phyloP scores from a whole-genome alignment of 768 basidiomycete genomes.

The Tricholoma sp. region DNA sequence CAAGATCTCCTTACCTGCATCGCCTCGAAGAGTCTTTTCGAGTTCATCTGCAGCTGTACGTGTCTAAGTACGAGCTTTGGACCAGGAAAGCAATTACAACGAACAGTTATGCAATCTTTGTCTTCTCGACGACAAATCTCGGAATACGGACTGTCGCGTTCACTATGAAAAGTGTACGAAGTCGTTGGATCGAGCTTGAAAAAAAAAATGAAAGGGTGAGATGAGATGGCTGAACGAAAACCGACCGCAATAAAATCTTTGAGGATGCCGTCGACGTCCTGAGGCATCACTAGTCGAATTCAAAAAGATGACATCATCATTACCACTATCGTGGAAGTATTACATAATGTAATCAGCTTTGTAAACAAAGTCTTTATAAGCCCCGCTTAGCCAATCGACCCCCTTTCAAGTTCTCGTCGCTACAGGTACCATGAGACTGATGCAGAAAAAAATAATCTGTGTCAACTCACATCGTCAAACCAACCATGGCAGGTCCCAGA shows the following conservation, averaged over 20 bases:
- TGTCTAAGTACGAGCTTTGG: neutral
- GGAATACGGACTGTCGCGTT: slow-evolving; percentile 50
- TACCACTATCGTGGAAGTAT: neutral
- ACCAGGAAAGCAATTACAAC: slow-evolving; percentile 12
- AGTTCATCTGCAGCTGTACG: slow-evolving; percentile 54
- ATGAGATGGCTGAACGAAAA: neutral
- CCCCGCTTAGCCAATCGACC: slow-evolving; percentile 68
- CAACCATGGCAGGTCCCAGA: slow-evolving; percentile 91
- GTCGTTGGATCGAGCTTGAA: slow-evolving; percentile 43
- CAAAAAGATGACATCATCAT: slow-evolving; percentile 7
- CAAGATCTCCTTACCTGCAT: slow-evolving; percentile 57
- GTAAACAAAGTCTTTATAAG: slow-evolving; percentile 29
- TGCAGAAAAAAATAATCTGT: neutral
- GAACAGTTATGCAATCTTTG: slow-evolving; percentile 53
- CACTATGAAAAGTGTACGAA: slow-evolving; percentile 59
- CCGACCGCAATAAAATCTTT: slow-evolving; percentile 13
- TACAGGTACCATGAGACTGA: slow-evolving; percentile 20
- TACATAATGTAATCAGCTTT: neutral
- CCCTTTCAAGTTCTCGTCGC: slow-evolving; percentile 64
- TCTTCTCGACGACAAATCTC: slow-evolving; percentile 52
- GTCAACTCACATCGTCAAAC: slow-evolving; percentile 74
- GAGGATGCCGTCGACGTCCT: slow-evolving; percentile 5
- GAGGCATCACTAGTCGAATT: too few relatives aligned
- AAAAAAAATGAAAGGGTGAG: neutral
- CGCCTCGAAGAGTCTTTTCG: slow-evolving; percentile 57